phyloP scores from a whole-genome alignment of 2,329 filamentous ascomycete species.

The Colletotrichum coccodes region DNA sequence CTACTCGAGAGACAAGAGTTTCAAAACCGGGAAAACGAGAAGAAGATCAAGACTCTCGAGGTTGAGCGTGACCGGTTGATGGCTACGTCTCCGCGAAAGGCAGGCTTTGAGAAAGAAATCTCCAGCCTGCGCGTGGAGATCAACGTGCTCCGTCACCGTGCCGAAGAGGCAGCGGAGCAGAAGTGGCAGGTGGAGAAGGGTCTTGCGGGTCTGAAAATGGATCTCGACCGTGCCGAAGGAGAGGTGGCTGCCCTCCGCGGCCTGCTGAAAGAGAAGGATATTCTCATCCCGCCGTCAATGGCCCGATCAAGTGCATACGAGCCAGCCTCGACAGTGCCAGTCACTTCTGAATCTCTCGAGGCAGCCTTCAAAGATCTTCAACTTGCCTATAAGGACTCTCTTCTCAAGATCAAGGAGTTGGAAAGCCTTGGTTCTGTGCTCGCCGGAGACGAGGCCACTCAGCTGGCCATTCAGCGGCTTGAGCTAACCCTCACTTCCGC shows the following conservation, averaged over 20 bases:
- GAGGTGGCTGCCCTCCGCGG: conserved; percentile 87
- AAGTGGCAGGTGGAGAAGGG: conserved; percentile 98
- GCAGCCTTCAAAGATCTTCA: conserved; percentile 81
- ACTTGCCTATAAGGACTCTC: conserved; percentile 72
- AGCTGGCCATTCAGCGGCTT: conserved; percentile 71
- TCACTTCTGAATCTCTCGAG: conserved; percentile 78
- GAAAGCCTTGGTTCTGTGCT: conserved; percentile 57
- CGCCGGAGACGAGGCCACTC: conserved; percentile 66
- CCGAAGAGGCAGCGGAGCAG: conserved; percentile 92
- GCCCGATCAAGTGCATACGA: conserved; percentile 51
- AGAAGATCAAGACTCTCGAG: conserved; percentile 81
- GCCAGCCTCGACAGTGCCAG: conserved; percentile 46
- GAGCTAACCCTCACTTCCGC: conserved; percentile 76
- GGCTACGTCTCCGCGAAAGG: conserved; percentile 74
- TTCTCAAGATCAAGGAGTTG: conserved; percentile 73
- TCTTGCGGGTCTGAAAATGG: conserved; percentile 90
- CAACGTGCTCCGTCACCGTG: conserved; percentile 82
- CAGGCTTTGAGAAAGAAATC: conserved; percentile 87
- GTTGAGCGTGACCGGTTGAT: conserved; percentile 80
- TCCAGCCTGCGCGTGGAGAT: conserved; percentile 84
- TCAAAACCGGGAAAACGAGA: conserved; percentile 85
- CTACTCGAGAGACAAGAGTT: conserved; percentile 87
- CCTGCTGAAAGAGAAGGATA: conserved; percentile 85
- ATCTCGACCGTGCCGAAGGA: conserved; percentile 92
- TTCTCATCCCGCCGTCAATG: conserved; percentile 73